A percentile compares a stretch with the other conserved stretches of the same genome.
phyloP scores from a whole-genome alignment of 2,329 filamentous ascomycete species.

The Bipolaris zeicola region DNA sequence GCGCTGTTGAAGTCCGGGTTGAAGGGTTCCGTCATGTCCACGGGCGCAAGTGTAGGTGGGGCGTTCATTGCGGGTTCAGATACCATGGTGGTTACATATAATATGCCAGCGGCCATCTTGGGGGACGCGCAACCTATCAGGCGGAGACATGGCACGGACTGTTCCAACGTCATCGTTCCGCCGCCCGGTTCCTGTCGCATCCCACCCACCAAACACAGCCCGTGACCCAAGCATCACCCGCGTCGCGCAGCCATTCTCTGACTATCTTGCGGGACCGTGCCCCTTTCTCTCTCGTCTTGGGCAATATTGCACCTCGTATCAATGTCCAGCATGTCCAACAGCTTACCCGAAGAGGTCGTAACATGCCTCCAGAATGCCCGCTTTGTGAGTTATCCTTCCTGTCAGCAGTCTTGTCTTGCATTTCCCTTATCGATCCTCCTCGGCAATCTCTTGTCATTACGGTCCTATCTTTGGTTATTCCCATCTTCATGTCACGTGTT shows the following conservation, averaged over 20 bases:
- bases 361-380: slow-evolving; percentile 92
- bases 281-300: slow-evolving; percentile 11
- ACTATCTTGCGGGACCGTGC: neutral
- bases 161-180: slow-evolving; percentile 16
- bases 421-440: neutral
- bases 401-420: neutral
- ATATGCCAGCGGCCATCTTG: slow-evolving; percentile 5
- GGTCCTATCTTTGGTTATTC: slow-evolving; percentile 2
- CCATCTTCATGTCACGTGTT: neutral
- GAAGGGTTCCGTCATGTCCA: slow-evolving; percentile 42
- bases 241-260: neutral
- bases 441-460: neutral
- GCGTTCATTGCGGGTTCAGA: slow-evolving; percentile 35
- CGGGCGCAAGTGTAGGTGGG: slow-evolving; percentile 40
- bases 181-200: slow-evolving; percentile 6
- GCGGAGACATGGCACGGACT: slow-evolving; percentile 14
- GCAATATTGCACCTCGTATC: slow-evolving; percentile 1
- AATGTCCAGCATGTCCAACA: slow-evolving; percentile 54
- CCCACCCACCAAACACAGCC: slow-evolving; percentile 2
- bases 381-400: slow-evolving; percentile 66
- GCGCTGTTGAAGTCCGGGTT: slow-evolving; percentile 35
- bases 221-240: slow-evolving; percentile 1
- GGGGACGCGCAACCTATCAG: slow-evolving; percentile 9
- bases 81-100: slow-evolving; percentile 7
- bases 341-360: slow-evolving; percentile 81